Base-by-base conservation (phyloP, 1,139 yeast genomes). In the Debaryomycetaceae sp. region DNA sequence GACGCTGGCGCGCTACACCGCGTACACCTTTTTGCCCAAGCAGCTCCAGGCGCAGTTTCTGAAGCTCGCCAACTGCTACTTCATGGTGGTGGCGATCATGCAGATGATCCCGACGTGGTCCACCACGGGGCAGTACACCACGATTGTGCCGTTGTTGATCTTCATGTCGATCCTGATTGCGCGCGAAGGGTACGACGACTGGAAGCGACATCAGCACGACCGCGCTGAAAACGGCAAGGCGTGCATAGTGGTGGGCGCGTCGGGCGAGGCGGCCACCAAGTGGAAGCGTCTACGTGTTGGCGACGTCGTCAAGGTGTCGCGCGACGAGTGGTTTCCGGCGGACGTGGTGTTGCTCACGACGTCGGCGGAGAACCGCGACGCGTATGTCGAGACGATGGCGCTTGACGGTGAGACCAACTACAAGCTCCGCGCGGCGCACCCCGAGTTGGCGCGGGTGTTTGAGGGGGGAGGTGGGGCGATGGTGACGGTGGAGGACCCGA, bases 41-140 rank as follows among this genome's bases (percentile, higher is more conserved):
- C 97, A 91, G 49, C 53, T 91, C 28, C 71, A 75, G 39, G 95
- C 94, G 2, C 98, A 91, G 53, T 89, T 91, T 48, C 85, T 95
- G 13, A 91, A 88, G 52, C 51, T 91, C 28, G 98, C 98, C 12
- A 91, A 91, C 49, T 70, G 91, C 44, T 73, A 88, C 54, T 88
- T 91, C 56, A 58, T 91, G 72, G 68, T 78, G 7, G 93, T 91
- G 16, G 89, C 97, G 3, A 83, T 91, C 38, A 65, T 89, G 69
- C 97, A 91, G 52, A 81, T 89, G 93, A 82, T 91, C 32, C 98
- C 98, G 1, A 78, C 89, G 1, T 91, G 96, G 96, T 86, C 96
- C 3, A 88, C 98, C 3, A 91, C 98, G 0, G 98, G 97, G 38
- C 83, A 86, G n/a, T 86, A 78, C 52, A 91, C 97, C 3, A 91